Base-by-base conservation (phyloP, 2,329 filamentous ascomycete genomes). In the Amylocarpus encephaloides region DNA sequence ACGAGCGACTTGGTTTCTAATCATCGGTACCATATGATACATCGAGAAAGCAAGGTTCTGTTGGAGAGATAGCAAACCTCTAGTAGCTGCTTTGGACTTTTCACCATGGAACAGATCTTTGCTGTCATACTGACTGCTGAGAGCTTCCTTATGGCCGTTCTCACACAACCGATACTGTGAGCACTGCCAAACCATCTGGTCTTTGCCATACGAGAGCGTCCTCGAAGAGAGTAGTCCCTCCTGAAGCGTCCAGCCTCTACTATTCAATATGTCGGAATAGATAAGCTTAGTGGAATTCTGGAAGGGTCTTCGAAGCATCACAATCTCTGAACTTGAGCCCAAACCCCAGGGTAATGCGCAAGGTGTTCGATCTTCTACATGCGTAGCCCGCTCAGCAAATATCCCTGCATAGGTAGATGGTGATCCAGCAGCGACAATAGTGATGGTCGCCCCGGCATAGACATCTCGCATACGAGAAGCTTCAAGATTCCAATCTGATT, bases 401-500 rank as follows among this genome's bases (percentile, higher is more conserved):
- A 41, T 41, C 12, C 39, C 39, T 6, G 16, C 6, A 16, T 16
- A 13, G 15, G 18, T 41, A 13, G 39, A 18, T 19, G 39, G 39
- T 3, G 39, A 41, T 19, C 13, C 39, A 3, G 26, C 19, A 7
- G 41, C 41, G 10, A 33, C n/a, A 9, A 43, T 30, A 5, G 41
- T 43, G 10, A 43, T 33, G 6, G 12, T n/a, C 13, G 53, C 53
- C 22, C 33, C 32, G 1, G 22, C 26, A 6, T 66, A 66, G 7
- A 60, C 56, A 1, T 53, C 29, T 11, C 47, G 49, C 63, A 66
- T 66, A 30, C 52, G 51, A 1, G 53, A 43, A 13, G 59, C 51
- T 50, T 65, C 60, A 18, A 40, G 22, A 18, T 46, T 30, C 52
- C 60, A 63, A 33, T 66, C 64, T 22, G 60, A 48, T 43, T 59